Conservation (phyloP, 139 green algal genomes). For the Diplosphaera chodatii region DNA sequence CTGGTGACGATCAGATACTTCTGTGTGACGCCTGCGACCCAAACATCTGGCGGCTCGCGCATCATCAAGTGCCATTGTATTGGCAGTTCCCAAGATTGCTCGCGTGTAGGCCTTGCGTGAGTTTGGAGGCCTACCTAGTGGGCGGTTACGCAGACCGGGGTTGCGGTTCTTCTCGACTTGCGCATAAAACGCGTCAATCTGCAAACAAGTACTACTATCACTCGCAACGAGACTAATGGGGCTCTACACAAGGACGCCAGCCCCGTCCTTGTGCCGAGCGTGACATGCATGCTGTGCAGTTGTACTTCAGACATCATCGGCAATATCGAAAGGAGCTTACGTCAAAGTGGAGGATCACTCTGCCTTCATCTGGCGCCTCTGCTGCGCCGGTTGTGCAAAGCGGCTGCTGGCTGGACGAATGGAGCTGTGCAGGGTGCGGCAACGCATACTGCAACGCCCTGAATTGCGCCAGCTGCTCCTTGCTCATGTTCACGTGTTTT, state of each 20-base stretch:
- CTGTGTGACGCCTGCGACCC: constrained; percentile 68
- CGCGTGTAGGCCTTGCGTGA: too few species aligned
- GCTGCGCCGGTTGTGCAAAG: background rate
- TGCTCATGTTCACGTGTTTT: too few species aligned
- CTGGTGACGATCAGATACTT: constrained; percentile 74
- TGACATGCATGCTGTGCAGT: too few species aligned
- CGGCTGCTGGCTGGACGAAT: background rate
- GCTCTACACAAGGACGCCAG: too few species aligned
- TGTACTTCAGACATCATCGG: too few species aligned
- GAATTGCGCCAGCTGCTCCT: background rate
- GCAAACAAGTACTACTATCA: background rate
- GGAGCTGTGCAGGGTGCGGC: constrained; percentile 8
- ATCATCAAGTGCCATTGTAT: too few species aligned
- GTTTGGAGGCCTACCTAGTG: constrained; percentile 35
- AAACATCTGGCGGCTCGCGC: too few species aligned
- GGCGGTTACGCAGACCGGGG: constrained; percentile 24
- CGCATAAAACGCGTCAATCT: constrained; percentile 58
- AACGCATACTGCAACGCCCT: constrained; percentile 15
- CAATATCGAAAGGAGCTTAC: too few species aligned
- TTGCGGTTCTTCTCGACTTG: constrained; percentile 69
- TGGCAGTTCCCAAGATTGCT: too few species aligned
- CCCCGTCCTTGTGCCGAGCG: too few species aligned
- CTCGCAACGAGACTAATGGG: too few species aligned
- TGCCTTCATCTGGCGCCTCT: constrained; percentile 14
- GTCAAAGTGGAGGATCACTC: constrained; percentile 68